Evolutionary conservation across 495 filamentous ascomycete genomes (phyloP).

Genomic region (Annulohypoxylon moriforme): DNA sequence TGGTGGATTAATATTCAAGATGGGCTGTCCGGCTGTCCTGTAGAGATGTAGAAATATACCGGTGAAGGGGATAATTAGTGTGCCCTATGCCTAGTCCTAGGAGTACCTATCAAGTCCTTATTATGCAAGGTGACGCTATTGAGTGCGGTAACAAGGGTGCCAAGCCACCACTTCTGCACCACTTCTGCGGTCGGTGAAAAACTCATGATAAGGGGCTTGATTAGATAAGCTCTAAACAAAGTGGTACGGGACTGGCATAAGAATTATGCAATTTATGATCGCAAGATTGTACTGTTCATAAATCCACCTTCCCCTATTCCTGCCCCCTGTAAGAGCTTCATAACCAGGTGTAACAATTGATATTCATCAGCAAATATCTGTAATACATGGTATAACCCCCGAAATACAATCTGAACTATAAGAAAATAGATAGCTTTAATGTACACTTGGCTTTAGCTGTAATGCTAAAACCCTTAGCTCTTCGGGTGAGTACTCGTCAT

Average conservation of each 20-base stretch:
- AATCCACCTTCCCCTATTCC: too few relatives aligned
- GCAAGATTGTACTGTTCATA: background rate
- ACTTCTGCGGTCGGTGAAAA: background rate
- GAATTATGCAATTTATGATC: background rate
- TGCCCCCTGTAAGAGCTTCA: too few relatives aligned
- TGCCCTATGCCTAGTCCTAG: too few relatives aligned
- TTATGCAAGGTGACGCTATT: constrained; percentile 12
- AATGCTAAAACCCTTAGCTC: background rate
- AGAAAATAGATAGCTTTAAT: too few relatives aligned
- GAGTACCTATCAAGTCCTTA: too few relatives aligned
- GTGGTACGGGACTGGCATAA: background rate
- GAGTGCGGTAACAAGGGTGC: background rate
- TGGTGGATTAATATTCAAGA: background rate
- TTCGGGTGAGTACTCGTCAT: constrained; percentile 4
- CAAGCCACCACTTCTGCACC: background rate
- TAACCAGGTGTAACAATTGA: too few relatives aligned
- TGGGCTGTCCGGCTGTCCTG: too few relatives aligned
- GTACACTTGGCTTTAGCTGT: too few relatives aligned
- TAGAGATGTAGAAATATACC: background rate
- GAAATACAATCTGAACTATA: too few relatives aligned
- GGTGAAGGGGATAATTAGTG: background rate
- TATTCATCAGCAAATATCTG: too few relatives aligned
- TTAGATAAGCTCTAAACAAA: background rate
- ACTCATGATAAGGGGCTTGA: background rate
- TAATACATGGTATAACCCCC: too few relatives aligned